phyloP scores from a whole-genome alignment of 768 basidiomycete genomes.

The Filobasidium wieringae region DNA sequence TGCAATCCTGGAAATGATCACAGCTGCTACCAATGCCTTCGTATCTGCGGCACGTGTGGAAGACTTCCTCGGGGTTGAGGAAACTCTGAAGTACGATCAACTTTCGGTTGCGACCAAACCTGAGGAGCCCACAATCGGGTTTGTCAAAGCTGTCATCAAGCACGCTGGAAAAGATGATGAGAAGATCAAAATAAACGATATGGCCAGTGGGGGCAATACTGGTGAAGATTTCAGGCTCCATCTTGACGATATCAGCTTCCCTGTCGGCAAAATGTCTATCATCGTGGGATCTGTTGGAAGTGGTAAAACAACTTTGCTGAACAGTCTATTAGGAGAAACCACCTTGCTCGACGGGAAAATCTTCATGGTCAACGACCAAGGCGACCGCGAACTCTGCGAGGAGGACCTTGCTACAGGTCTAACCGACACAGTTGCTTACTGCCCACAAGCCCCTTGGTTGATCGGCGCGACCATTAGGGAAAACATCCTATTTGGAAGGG shows the following conservation, averaged over 20 bases:
- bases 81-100: slow-evolving; percentile 41
- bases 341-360: slow-evolving; percentile 28
- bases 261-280: slow-evolving; percentile 25
- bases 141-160: slow-evolving; percentile 34
- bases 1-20: slow-evolving; percentile 23
- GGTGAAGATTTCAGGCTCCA: slow-evolving; percentile 27
- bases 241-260: slow-evolving; percentile 28
- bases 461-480: slow-evolving; percentile 34
- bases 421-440: slow-evolving; percentile 31
- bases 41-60: slow-evolving; percentile 23
- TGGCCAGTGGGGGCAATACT: background rate
- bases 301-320: slow-evolving; percentile 35
- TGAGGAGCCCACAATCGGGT: slow-evolving; percentile 38
- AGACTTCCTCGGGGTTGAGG: slow-evolving; percentile 39
- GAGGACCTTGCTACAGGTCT: slow-evolving; percentile 32
- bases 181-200: background rate
- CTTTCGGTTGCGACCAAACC: slow-evolving; percentile 21
- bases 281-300: slow-evolving; percentile 29
- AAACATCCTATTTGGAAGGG: slow-evolving; percentile 33
- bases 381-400: slow-evolving; percentile 29
- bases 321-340: slow-evolving; percentile 33
- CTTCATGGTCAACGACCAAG: slow-evolving; percentile 36
- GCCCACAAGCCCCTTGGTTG: slow-evolving; percentile 34
- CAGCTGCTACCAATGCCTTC: slow-evolving; percentile 8
- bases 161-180: slow-evolving; percentile 1